A percentile compares a stretch with the other conserved stretches of the same genome.
These are phyloP conservation scores for Pulveroboletus frians DNA, from an alignment of 768 basidiomycete species.

Conservation along the genomic window DNA sequence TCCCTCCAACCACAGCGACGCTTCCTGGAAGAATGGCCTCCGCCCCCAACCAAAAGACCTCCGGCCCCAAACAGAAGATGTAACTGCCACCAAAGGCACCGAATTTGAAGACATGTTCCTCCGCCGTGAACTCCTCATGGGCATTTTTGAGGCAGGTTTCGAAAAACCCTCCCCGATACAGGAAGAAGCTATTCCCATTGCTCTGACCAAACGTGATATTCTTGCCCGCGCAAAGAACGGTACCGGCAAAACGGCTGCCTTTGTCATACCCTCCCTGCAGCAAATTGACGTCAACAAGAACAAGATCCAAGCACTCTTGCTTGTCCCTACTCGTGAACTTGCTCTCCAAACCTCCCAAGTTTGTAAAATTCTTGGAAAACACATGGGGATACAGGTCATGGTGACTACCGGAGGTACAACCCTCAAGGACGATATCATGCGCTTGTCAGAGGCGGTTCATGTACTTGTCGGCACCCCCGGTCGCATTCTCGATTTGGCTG, in stretches of 20 bases:
- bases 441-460: constrained; percentile 85
- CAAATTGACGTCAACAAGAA: constrained; percentile 77
- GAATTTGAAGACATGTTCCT: constrained; percentile 96
- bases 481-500: constrained; percentile 88
- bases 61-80: constrained; percentile 96
- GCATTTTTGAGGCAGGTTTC: constrained; percentile 97
- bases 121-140: constrained; percentile 95
- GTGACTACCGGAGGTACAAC: constrained; percentile 98
- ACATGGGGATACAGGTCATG: constrained; percentile 96
- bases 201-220: constrained; percentile 88
- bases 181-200: constrained; percentile 96
- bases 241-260: constrained; percentile 97
- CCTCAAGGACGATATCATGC: constrained; percentile 95
- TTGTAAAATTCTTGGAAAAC: constrained; percentile 94
- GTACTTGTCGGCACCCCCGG: constrained; percentile 97
- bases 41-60: constrained; percentile 85
- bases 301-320: constrained; percentile 94
- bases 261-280: constrained; percentile 95
- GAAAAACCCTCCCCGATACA: constrained; percentile 97
- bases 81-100: constrained; percentile 85
- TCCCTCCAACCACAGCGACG: constrained; percentile 27
- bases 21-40: constrained; percentile 71
- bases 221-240: constrained; percentile 95
- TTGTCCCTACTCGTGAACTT: constrained; percentile 98
- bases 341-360: constrained; percentile 99